A percentile compares a stretch with the other conserved stretches of the same genome.
Conservation (phyloP, 352 stramenopile species). For the Phytopythium kandeliae region DNA sequence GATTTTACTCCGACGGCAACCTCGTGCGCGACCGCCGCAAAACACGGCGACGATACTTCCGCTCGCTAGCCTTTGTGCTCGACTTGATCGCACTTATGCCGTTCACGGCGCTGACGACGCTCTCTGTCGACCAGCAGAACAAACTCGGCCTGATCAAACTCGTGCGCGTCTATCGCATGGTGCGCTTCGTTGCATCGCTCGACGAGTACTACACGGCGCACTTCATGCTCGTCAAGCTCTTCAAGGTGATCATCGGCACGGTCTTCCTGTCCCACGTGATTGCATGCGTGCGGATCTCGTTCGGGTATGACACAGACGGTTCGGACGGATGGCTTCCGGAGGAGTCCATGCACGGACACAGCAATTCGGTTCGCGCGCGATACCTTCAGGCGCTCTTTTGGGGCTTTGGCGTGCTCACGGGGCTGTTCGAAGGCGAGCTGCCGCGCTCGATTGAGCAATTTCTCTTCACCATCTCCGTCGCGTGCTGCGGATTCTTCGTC, state of each 20-base stretch:
- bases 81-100: conserved; percentile 49
- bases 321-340: conserved; percentile 49
- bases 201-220: conserved; percentile 61
- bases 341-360: conserved; percentile 15
- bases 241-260: conserved; percentile 43
- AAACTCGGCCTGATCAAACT: conserved; percentile 26
- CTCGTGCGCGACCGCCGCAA: conserved; percentile 37
- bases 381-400: conserved; percentile 62
- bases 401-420: conserved; percentile 58
- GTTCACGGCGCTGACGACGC: conserved; percentile 2
- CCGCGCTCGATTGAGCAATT: conserved; percentile 42
- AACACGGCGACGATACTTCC: conserved; percentile 40
- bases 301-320: conserved; percentile 42
- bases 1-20: conserved; percentile 57
- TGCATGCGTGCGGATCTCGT: conserved; percentile 50
- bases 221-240: conserved; percentile 43
- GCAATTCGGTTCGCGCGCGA: conserved; percentile 12
- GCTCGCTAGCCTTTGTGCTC: conserved; percentile 33
- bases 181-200: conserved; percentile 39
- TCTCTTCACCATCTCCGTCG: conserved; percentile 62
- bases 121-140: not conserved
- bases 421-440: conserved; percentile 65
- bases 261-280: conserved; percentile 50
- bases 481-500: conserved; percentile 56
- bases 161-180: conserved; percentile 30